These are phyloP conservation scores for Polychaeton citri DNA, from an alignment of 2,329 filamentous ascomycete genomes.

Conservation along the genomic window DNA sequence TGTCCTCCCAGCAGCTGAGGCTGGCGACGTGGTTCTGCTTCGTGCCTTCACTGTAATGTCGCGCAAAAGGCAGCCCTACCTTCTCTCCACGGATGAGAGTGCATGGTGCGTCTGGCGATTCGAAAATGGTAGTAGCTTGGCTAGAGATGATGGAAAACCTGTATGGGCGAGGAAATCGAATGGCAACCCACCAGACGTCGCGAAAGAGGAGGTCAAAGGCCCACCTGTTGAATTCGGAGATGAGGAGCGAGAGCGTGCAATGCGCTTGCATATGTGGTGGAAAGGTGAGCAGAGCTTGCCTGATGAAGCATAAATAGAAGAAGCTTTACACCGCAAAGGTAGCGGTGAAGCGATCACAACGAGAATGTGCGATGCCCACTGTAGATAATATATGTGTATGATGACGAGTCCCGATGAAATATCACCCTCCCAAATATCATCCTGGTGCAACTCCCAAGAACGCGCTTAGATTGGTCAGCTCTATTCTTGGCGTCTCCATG, in stretches of 20 bases:
- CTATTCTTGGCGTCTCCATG: no score
- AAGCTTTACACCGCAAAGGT: no score
- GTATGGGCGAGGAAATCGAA: conserved; percentile 6
- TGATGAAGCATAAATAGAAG: not conserved
- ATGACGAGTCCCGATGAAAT: no score
- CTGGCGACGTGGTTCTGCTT: conserved; percentile 32
- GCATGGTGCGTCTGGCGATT: conserved; percentile 36
- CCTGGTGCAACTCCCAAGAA: no score
- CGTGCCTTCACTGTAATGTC: conserved; percentile 30
- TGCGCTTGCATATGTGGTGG: conserved; percentile 29
- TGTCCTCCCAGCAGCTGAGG: conserved; percentile 26
- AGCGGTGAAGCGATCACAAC: no score
- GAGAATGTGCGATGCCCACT: no score
- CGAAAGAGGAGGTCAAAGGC: conserved; percentile 30
- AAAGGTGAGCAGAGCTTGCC: conserved; percentile 6
- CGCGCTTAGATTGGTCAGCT: no score
- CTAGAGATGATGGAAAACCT: conserved; percentile 11
- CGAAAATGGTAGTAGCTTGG: conserved; percentile 4
- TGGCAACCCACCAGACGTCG: conserved; percentile 10
- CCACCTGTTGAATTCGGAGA: conserved; percentile 33
- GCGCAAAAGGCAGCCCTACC: conserved; percentile 20
- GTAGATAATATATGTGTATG: no score
- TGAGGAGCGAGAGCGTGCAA: conserved; percentile 30
- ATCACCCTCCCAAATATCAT: no score
- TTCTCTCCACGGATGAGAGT: conserved; percentile 30